Percentiles rank a stretch among this genome's conserved stretches.
Evolutionary conservation across 164 flowering plant species (phyloP).

Genomic region (Cinnamomum chago): DNA sequence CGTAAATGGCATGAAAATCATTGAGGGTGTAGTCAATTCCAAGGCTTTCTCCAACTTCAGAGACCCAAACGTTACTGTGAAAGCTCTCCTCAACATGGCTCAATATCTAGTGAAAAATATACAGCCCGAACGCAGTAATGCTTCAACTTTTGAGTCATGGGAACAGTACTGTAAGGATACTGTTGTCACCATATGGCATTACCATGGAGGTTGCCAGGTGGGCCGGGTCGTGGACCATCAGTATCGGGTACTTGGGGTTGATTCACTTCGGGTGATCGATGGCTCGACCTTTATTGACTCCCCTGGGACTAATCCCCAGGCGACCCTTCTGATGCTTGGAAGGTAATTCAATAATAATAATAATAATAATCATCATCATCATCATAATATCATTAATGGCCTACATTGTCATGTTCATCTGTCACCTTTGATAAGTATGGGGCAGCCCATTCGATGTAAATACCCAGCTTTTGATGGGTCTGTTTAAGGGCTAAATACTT

Average conservation of each 20-base stretch:
- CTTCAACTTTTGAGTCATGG: conserved; percentile 22
- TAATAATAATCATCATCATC: background rate
- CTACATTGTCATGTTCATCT: background rate
- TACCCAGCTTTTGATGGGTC: too few species aligned
- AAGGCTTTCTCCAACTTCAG: conserved; percentile 40
- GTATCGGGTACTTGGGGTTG: conserved; percentile 11
- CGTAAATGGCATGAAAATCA: conserved; percentile 45
- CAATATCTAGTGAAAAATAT: conserved; percentile 41
- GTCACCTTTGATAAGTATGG: too few species aligned
- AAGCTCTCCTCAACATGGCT: conserved; percentile 31
- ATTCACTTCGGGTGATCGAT: conserved; percentile 55
- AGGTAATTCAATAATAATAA: too few species aligned
- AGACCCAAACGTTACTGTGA: conserved; percentile 21
- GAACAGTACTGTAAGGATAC: conserved; percentile 78
- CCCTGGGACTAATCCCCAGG: conserved; percentile 92
- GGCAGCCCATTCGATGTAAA: too few species aligned
- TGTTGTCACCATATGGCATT: conserved; percentile 87
- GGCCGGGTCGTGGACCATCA: conserved; percentile 34
- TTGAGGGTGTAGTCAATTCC: conserved; percentile 41
- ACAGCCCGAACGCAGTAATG: conserved; percentile 34
- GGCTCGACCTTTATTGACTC: conserved; percentile 60
- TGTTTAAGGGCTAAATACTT: too few species aligned
- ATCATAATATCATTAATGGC: too few species aligned
- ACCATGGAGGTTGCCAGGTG: conserved; percentile 85
- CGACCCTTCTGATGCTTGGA: conserved; percentile 94